Evolutionary conservation across 1,284 basidiomycete species (phyloP).

Genomic region (Pulveroboletus sp.): DNA sequence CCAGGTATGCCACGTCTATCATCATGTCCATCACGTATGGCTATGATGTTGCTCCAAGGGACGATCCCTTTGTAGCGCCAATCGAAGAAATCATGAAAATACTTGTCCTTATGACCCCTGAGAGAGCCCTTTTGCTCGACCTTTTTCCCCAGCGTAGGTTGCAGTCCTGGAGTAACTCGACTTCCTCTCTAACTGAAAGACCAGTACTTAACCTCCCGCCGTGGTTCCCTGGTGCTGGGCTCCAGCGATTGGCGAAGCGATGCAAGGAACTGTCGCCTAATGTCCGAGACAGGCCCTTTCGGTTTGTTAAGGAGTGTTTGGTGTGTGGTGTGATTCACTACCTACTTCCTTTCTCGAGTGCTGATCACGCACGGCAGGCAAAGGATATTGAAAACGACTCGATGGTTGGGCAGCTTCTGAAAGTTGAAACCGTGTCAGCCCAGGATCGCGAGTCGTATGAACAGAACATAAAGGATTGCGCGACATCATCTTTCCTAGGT

Average conservation of each 20-base stretch:
- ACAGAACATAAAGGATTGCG: conserved; percentile 23
- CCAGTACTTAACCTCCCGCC: conserved; percentile 34
- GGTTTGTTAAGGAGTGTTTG: conserved; percentile 36
- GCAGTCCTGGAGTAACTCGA: background rate
- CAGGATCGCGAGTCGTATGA: conserved; percentile 12
- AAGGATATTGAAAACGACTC: conserved; percentile 22
- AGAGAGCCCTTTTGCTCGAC: conserved; percentile 22
- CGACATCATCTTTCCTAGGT: conserved; percentile 26
- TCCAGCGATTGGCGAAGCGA: conserved; percentile 27
- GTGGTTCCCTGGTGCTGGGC: conserved; percentile 38
- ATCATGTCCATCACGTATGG: conserved; percentile 29
- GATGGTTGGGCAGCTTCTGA: conserved; percentile 21
- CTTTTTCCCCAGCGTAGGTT: conserved; percentile 28
- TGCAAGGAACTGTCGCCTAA: conserved; percentile 29
- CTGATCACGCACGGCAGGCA: conserved; percentile 7
- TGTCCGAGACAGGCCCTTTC: conserved; percentile 34
- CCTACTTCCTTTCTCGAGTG: background rate
- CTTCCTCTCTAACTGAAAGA: conserved; percentile 13
- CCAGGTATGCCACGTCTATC: conserved; percentile 24
- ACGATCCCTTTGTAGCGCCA: conserved; percentile 19
- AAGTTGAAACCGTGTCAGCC: background rate
- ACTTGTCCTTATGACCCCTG: conserved; percentile 17
- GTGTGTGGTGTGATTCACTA: conserved; percentile 22
- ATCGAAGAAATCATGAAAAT: conserved; percentile 20
- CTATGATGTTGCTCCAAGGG: conserved; percentile 18